Base-by-base conservation (phyloP, 2,329 filamentous ascomycete species). In the Plectosphaerella cucumerina region DNA sequence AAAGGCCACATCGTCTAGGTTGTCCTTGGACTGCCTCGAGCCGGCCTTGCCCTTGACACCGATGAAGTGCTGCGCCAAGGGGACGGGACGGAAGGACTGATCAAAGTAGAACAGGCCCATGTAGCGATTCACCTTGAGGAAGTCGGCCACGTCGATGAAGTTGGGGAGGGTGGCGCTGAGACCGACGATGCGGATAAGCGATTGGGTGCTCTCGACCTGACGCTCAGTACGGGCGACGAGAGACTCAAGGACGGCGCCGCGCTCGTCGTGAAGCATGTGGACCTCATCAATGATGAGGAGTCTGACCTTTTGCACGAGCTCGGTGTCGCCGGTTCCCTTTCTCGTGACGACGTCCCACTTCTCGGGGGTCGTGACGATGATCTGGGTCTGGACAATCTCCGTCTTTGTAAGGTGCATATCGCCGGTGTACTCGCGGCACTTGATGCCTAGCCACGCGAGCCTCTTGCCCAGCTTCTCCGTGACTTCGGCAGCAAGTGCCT, bases 341-440 rank as follows among this genome's bases (percentile, higher is more conserved):
- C 94, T 82, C 3, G 94, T 99, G 5, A 99, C 90, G 1, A 99
- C 94, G 66, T 99, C 94, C 95, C 95, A 99, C 70, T 99, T 99
- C 71, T 99, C 94, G 34, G 94, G 94, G 1, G 94, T 99, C 0
- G 95, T 99, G 47, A 99, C 94, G 53, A 99, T 96, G 59, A 99
- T 94, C 65, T 99, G 94, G 0, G 94, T 99, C 56, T 92, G 86
- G 15, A 97, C 81, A 54, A 99, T 96, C 69, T 99, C 95, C 2
- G 90, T 81, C 69, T 99, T 99, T 46, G 93, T 97, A 51, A 99
- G 80, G 65, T 99, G 94, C 94, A 99, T 99, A 66, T 99, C 94
- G 62, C 94, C 94, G 45, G 94, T 99, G 66, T 96, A 85, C 70
- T 99, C 94, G 55, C 94, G 87, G 58, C 90, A 93, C 65, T 90